A percentile compares a stretch with the other conserved stretches of the same genome.
These are phyloP conservation scores for Chlamydomonas schloesseri DNA, from an alignment of 139 green algal species.

Conservation along the genomic window DNA sequence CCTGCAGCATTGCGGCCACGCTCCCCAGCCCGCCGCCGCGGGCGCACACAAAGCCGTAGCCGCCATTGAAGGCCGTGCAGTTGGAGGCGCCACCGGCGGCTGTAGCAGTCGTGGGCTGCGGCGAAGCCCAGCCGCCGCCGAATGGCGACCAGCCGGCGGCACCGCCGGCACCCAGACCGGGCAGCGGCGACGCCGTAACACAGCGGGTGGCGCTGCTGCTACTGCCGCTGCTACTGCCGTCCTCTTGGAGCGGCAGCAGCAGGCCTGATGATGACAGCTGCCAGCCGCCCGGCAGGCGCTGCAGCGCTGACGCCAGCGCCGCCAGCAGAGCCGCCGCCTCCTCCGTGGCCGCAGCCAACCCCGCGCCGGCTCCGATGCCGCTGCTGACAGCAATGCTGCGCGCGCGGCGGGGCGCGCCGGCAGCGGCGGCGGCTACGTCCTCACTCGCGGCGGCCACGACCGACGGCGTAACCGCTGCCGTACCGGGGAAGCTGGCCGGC, in stretches of 20 bases:
- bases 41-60: constrained; percentile 4
- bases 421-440: background rate
- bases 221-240: too few species aligned
- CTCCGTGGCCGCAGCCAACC: background rate
- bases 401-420: background rate
- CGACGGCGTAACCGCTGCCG: background rate
- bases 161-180: too few species aligned
- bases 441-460: background rate
- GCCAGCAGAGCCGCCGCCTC: background rate
- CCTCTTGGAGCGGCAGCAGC: constrained; percentile 4
- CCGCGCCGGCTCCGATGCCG: background rate
- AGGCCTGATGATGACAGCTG: background rate
- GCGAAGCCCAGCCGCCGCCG: too few species aligned
- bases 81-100: background rate
- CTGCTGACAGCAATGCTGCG: background rate
- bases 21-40: background rate
- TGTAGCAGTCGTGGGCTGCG: too few species aligned
- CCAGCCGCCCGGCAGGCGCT: constrained; percentile 6
- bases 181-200: too few species aligned
- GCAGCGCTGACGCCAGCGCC: background rate
- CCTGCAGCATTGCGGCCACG: background rate
- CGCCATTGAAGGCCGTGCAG: background rate
- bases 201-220: too few species aligned
- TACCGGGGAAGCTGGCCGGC: background rate
- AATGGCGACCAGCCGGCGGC: too few species aligned